Conservation (phyloP, 2,329 filamentous ascomycete species). For the Pseudogymnoascus sp. region DNA sequence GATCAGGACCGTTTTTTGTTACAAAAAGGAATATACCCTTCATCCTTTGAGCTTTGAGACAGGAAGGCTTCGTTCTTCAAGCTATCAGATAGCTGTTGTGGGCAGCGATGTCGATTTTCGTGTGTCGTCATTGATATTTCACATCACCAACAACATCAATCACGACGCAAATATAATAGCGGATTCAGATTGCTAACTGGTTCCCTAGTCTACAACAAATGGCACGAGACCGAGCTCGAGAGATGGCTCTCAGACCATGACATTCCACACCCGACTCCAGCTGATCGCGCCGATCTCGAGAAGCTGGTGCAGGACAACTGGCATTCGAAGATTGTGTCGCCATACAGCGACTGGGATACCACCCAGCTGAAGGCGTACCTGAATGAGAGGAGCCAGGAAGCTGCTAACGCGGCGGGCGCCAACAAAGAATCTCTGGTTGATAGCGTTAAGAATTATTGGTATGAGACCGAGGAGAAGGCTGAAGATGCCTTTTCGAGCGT, state of each 20-base stretch:
- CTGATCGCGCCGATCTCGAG: conserved; percentile 92
- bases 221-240: conserved; percentile 97
- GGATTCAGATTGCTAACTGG: conserved; percentile 21
- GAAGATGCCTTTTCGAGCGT: conserved; percentile 64
- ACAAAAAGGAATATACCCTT: not conserved
- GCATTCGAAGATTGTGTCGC: conserved; percentile 66
- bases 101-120: not conserved
- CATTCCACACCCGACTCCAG: conserved; percentile 80
- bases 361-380: conserved; percentile 62
- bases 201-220: conserved; percentile 84
- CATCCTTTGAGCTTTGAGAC: not conserved
- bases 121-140: not conserved
- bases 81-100: not conserved
- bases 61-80: not conserved
- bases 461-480: conserved; percentile 70
- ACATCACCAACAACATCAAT: not conserved
- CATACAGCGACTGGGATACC: conserved; percentile 71
- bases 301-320: conserved; percentile 84
- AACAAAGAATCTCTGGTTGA: conserved; percentile 61
- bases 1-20: not conserved
- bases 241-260: conserved; percentile 92
- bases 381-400: conserved; percentile 61
- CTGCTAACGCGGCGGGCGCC: conserved; percentile 57
- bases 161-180: not conserved
- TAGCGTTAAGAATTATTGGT: conserved; percentile 68